A percentile compares a stretch with the other conserved stretches of the same genome.
phyloP scores from a whole-genome alignment of 805 yeast genomes.

The Hyphopichia homilentoma region DNA sequence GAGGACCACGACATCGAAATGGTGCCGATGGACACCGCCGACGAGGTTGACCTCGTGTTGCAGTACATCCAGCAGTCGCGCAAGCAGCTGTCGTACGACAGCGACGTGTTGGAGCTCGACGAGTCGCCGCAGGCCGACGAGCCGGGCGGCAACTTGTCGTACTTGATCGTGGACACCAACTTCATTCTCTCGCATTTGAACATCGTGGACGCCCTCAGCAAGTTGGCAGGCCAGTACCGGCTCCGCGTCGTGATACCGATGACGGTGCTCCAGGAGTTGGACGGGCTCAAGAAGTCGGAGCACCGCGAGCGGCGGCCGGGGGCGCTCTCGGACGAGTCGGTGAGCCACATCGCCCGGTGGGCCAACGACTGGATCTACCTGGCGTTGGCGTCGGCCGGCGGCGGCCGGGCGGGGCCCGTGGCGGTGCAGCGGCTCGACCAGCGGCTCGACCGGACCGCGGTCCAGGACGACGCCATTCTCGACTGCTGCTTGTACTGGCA shows the following conservation, averaged over 20 bases:
- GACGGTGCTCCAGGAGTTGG: constrained; percentile 73
- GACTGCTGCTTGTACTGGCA: constrained; percentile 77
- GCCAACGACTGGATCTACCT: constrained; percentile 78
- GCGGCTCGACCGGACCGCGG: constrained; percentile 39
- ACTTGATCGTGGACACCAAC: constrained; percentile 77
- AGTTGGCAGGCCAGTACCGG: constrained; percentile 36
- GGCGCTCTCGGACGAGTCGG: constrained; percentile 23
- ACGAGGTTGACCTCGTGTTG: constrained; percentile 42
- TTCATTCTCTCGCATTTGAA: constrained; percentile 68
- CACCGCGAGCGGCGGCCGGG: too few species aligned
- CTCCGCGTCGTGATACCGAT: constrained; percentile 63
- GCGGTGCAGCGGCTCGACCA: constrained; percentile 65
- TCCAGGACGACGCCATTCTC: constrained; percentile 76
- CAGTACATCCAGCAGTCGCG: constrained; percentile 25
- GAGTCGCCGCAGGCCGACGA: constrained; percentile 9
- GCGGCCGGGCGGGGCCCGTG: constrained; percentile 44
- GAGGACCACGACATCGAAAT: constrained; percentile 38
- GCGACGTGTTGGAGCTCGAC: constrained; percentile 10
- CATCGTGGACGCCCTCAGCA: constrained; percentile 51
- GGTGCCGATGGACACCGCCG: constrained; percentile 45
- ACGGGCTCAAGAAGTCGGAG: constrained; percentile 58
- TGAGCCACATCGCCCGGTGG: constrained; percentile 59
- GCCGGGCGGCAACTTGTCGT: constrained; percentile 24
- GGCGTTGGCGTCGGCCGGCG: constrained; percentile 58
- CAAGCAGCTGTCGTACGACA: constrained; percentile 2